Evolutionary conservation across 139 green algal genomes (phyloP).

Genomic region (Chlamydomonas sphaeroides): DNA sequence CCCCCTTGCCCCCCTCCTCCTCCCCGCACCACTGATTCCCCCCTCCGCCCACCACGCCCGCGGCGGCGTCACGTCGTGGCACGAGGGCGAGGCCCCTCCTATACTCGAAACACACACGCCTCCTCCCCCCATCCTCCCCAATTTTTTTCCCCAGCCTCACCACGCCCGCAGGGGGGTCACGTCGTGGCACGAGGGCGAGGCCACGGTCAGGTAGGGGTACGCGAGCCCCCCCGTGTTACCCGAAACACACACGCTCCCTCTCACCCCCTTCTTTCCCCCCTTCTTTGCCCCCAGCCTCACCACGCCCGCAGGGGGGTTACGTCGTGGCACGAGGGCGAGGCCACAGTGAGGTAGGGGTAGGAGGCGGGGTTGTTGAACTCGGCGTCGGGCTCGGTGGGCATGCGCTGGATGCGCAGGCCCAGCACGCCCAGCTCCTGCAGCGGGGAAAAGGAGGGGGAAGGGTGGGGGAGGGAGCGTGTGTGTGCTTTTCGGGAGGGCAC

Average conservation of each 20-base stretch:
- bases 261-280: no score
- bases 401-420: constrained; percentile 92
- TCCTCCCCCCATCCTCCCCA: no score
- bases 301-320: constrained; percentile 87
- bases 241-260: no score
- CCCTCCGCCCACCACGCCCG: no score
- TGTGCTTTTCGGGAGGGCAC: no score
- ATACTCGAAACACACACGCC: no score
- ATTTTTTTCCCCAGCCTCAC: no score
- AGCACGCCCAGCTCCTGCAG: constrained; percentile 91
- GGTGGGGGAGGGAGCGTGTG: background rate
- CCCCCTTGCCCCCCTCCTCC: no score
- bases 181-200: constrained; percentile 94
- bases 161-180: constrained; percentile 87
- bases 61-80: no score
- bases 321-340: constrained; percentile 94
- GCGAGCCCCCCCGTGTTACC: no score
- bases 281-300: constrained; percentile 46
- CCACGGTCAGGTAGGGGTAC: constrained; percentile 76
- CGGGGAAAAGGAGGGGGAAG: constrained; percentile 1
- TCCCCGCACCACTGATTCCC: no score
- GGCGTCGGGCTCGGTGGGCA: constrained; percentile 61
- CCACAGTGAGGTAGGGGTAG: constrained; percentile 77
- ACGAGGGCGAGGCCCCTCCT: no score
- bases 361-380: constrained; percentile 67